Conservation (phyloP, 2,329 filamentous ascomycete species). For the Thermochaetoides dissita region DNA sequence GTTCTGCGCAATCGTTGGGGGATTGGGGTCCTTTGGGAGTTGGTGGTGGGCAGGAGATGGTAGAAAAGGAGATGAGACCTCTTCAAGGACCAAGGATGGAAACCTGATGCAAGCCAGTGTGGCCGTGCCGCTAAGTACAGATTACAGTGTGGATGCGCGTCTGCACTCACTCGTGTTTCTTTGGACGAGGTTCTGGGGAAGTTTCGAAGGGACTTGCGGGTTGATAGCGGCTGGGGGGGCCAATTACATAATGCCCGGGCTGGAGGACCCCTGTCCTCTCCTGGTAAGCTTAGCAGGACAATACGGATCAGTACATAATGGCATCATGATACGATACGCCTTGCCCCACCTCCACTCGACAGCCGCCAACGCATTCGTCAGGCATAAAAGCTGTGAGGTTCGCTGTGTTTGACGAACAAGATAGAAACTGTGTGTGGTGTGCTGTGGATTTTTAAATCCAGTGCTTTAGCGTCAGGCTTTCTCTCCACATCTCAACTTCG, state of each 20-base stretch:
- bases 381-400: no score
- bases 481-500: no score
- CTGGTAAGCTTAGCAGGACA: constrained; percentile 3
- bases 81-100: neutral
- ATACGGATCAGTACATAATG: constrained; percentile 1
- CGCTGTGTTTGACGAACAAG: no score
- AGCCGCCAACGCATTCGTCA: neutral
- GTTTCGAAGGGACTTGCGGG: constrained; percentile 15
- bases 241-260: constrained; percentile 11
- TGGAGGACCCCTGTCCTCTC: neutral
- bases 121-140: neutral
- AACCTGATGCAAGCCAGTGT: neutral
- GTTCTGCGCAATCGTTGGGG: constrained; percentile 4
- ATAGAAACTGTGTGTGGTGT: no score
- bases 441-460: no score
- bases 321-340: neutral
- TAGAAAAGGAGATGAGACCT: neutral
- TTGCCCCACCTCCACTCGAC: neutral
- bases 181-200: constrained; percentile 8
- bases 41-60: neutral
- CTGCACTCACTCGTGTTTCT: constrained; percentile 1
- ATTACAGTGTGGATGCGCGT: constrained; percentile 7
- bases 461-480: no score
- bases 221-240: constrained; percentile 13
- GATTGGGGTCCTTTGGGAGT: neutral